Evolutionary conservation across 2,329 filamentous ascomycete genomes (phyloP), one percentile per base, ranked within the genome.

Genomic region (Nectriaceae sp.): DNA sequence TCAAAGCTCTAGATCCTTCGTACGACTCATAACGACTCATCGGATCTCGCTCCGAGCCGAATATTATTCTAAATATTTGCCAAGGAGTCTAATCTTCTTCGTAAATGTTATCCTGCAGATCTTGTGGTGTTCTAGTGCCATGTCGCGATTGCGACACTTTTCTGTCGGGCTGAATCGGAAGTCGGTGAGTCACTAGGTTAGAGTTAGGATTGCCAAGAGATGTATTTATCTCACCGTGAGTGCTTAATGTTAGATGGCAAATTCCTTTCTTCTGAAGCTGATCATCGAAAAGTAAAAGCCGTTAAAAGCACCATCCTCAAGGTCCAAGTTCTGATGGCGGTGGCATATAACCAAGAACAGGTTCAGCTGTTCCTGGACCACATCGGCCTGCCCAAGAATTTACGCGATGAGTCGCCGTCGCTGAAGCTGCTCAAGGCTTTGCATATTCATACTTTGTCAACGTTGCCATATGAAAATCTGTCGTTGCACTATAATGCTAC

Each of bases 381-480:
- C 16, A 38, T 59, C 18, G 36, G 26, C 21, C 22, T 60, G 3
- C 55, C 57, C 0, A 3, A 52, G 18, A 35, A 15, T 16, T 13
- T 54, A 6, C 53, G 37, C 19, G 26, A 45, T 35, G 40, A 50
- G 20, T 22, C 38, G 3, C 42, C 55, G 22, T 50, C 55, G 0
- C 21, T 56, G 11, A 46, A 22, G 10, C 44, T 60, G 33, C 45
- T 60, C 19, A 50, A 57, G 15, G 51, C 51, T 3, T 20, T 58
- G 2, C 55, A 60, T 11, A 19, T 50, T 2, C 53, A 58, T 21
- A 49, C 46, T 3, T 40, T 60, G 64, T 65, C 19, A 0, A 69
- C 70, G 0, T 67, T 83, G 18, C 78, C 79, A 0, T 83, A 82
- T 46, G 79, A 83, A 44, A 83, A 83, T 50, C 69, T 84, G 3